Conservation (phyloP, 1,284 basidiomycete species). For the Cystobasidium slooffiae region DNA sequence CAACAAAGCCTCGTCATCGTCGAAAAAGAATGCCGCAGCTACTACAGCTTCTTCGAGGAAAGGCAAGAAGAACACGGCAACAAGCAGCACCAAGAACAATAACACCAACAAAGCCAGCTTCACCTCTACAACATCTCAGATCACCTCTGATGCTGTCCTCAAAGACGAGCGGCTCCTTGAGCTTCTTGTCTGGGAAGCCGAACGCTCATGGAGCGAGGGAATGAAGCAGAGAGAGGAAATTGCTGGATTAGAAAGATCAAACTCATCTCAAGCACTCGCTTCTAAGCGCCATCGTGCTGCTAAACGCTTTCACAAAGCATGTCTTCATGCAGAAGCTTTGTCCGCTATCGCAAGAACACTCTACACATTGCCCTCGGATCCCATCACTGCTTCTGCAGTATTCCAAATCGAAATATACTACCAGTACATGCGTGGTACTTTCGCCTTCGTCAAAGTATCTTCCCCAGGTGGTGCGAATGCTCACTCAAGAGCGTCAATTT, state of each 20-base stretch:
- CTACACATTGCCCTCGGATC: slow-evolving; percentile 26
- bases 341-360: slow-evolving; percentile 42
- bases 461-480: background rate
- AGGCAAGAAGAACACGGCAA: slow-evolving; percentile 20
- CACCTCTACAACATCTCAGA: slow-evolving; percentile 65
- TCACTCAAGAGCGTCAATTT: background rate
- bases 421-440: slow-evolving; percentile 57
- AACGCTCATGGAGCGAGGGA: slow-evolving; percentile 58
- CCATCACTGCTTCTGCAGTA: slow-evolving; percentile 52
- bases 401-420: slow-evolving; percentile 59
- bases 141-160: slow-evolving; percentile 44
- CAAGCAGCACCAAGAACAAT: background rate
- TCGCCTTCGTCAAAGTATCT: slow-evolving; percentile 57
- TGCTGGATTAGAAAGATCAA: slow-evolving; percentile 26
- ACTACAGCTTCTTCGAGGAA: slow-evolving; percentile 34
- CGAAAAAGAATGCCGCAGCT: slow-evolving; percentile 46
- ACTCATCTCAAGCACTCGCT: slow-evolving; percentile 38
- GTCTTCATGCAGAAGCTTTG: slow-evolving; percentile 42
- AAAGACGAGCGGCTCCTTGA: slow-evolving; percentile 63
- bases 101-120: slow-evolving; percentile 55
- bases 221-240: slow-evolving; percentile 39
- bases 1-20: slow-evolving; percentile 47
- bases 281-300: slow-evolving; percentile 45
- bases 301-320: slow-evolving; percentile 48
- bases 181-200: slow-evolving; percentile 65